These are phyloP conservation scores for Pseudovirgaria hyperparasitica DNA, from an alignment of 2,329 filamentous ascomycete genomes.

Conservation along the genomic window DNA sequence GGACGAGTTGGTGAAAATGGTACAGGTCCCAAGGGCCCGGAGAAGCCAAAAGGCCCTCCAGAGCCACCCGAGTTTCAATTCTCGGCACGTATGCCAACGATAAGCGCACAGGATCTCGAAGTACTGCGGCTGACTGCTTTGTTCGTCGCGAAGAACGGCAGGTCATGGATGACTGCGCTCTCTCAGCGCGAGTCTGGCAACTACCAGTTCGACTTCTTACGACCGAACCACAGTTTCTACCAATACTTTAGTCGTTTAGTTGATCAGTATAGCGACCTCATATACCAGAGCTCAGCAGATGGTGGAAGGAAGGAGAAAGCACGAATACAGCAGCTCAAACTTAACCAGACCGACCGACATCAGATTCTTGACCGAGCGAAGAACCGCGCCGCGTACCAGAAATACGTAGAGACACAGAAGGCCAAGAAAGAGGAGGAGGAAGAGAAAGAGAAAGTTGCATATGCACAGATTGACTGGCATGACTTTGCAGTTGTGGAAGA, in stretches of 20 bases:
- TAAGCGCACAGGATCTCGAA: conserved; percentile 84
- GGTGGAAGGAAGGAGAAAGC: conserved; percentile 60
- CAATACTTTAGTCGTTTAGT: conserved; percentile 88
- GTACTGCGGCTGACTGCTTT: conserved; percentile 66
- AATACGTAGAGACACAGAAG: conserved; percentile 73
- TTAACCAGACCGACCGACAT: conserved; percentile 67
- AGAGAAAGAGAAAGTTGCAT: conserved; percentile 62
- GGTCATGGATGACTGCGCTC: conserved; percentile 79
- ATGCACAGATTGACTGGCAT: conserved; percentile 92
- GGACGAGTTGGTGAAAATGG: conserved; percentile 56
- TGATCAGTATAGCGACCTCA: conserved; percentile 79
- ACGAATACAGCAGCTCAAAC: conserved; percentile 58
- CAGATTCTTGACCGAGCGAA: conserved; percentile 68
- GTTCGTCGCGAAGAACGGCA: conserved; percentile 85
- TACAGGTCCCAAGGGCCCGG: conserved; percentile 35
- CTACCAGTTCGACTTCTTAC: conserved; percentile 90
- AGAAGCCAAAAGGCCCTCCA: conserved; percentile 69
- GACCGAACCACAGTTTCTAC: conserved; percentile 90
- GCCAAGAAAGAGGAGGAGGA: conserved; percentile 79
- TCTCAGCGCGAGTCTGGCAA: conserved; percentile 83
- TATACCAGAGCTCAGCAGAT: conserved; percentile 55
- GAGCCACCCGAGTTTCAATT: conserved; percentile 83
- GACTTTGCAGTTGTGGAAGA: conserved; percentile 95
- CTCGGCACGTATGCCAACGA: conserved; percentile 92
- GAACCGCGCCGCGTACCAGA: conserved; percentile 76